phyloP scores from a whole-genome alignment of 345 rosid species.

The Boechera retrofracta region DNA sequence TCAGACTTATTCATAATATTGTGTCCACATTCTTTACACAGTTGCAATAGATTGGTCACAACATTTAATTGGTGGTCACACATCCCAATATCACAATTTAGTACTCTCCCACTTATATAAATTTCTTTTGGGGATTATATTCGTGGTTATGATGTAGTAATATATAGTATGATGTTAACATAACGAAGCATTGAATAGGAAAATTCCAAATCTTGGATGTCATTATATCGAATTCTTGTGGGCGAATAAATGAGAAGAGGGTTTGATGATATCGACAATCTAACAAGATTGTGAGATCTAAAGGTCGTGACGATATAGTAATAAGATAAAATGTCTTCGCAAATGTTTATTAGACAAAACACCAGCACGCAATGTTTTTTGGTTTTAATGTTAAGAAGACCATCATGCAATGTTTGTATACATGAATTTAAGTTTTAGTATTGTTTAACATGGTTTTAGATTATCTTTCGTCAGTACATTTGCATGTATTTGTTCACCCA shows the following conservation, averaged over 20 bases:
- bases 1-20: constrained; percentile 5
- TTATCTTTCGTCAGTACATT: constrained; percentile 5
- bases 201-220: constrained; percentile 28
- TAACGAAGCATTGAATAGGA: constrained; percentile 23
- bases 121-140: background rate
- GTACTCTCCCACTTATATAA: background rate
- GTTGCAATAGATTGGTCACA: constrained; percentile 26
- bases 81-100: constrained; percentile 28
- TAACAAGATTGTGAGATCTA: constrained; percentile 17
- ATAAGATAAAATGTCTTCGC: background rate
- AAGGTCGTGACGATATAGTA: constrained; percentile 21
- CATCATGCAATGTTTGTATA: constrained; percentile 1
- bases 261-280: constrained; percentile 34
- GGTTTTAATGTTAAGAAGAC: background rate
- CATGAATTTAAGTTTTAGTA: background rate
- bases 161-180: constrained; percentile 26
- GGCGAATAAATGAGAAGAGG: constrained; percentile 34
- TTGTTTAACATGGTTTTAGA: background rate
- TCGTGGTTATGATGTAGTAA: constrained; percentile 4
- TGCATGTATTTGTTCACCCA: constrained; percentile 23
- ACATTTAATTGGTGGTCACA: constrained; percentile 43
- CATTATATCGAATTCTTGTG: background rate
- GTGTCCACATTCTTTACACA: constrained; percentile 33
- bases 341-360: background rate
- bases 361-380: background rate